A percentile compares a stretch with the other conserved stretches of the same genome.
Evolutionary conservation across 106 monocot species (phyloP).

Genomic region (Acanthochlamys bracteata): DNA sequence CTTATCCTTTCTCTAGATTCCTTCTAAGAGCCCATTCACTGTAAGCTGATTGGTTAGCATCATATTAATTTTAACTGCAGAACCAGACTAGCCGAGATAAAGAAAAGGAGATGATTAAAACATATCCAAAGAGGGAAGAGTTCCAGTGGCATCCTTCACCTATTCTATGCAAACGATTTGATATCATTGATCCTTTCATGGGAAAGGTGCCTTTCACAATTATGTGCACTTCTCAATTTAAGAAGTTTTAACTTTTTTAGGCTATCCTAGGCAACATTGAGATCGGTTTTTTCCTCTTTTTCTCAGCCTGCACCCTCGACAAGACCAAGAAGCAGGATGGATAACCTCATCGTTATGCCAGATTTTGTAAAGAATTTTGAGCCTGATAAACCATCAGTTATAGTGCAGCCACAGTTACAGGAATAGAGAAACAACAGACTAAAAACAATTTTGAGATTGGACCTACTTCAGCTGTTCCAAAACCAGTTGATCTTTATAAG

Average conservation of each 20-base stretch:
- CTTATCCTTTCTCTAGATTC: too few species aligned
- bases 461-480: slow-evolving; percentile 30
- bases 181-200: slow-evolving; percentile 90
- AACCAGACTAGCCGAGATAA: slow-evolving; percentile 20
- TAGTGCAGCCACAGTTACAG: slow-evolving; percentile 12
- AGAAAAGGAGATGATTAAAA: slow-evolving; percentile 20
- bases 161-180: slow-evolving; percentile 93
- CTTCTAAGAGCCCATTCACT: too few species aligned
- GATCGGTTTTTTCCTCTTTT: neutral
- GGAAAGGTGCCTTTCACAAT: slow-evolving; percentile 63
- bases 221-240: neutral
- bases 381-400: slow-evolving; percentile 5
- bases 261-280: neutral
- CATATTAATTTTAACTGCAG: slow-evolving; percentile 9
- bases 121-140: slow-evolving; percentile 69
- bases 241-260: neutral
- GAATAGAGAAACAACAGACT: slow-evolving; percentile 11
- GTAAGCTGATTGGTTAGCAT: too few species aligned
- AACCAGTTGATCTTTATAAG: slow-evolving; percentile 93
- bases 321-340: slow-evolving; percentile 71
- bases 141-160: slow-evolving; percentile 86
- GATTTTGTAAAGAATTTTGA: slow-evolving; percentile 30
- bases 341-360: slow-evolving; percentile 49
- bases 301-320: slow-evolving; percentile 65
- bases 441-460: slow-evolving; percentile 26